Percentiles rank a stretch among this genome's conserved stretches.
phyloP scores from a whole-genome alignment of 2,329 filamentous ascomycete species.

The Diplocarpon mali region DNA sequence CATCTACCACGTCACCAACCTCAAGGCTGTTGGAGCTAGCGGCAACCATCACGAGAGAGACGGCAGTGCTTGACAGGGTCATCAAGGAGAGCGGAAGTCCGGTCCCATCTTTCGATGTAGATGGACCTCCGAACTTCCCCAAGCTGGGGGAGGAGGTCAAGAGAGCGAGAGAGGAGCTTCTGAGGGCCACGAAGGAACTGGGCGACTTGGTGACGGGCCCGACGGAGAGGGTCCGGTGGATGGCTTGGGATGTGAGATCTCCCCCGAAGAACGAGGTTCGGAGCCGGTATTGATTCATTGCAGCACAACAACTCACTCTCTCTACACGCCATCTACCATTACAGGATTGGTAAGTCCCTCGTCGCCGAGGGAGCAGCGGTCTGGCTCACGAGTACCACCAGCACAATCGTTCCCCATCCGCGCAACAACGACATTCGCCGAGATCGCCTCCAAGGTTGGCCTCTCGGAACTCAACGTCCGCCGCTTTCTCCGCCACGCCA shows the following conservation, averaged over 20 bases:
- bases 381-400: constrained; percentile 1
- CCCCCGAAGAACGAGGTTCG: too few species aligned
- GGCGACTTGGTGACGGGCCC: constrained; percentile 38
- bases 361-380: background rate
- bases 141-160: constrained; percentile 36
- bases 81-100: constrained; percentile 33
- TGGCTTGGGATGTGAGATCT: constrained; percentile 37
- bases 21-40: constrained; percentile 36
- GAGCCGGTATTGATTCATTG: constrained; percentile 7
- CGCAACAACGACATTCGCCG: constrained; percentile 33
- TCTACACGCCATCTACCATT: constrained; percentile 40
- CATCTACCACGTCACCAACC: constrained; percentile 1
- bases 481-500: constrained; percentile 42
- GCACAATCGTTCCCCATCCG: constrained; percentile 37
- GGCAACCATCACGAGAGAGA: constrained; percentile 36
- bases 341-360: constrained; percentile 33
- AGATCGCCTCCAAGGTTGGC: constrained; percentile 35
- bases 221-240: constrained; percentile 40
- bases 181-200: constrained; percentile 39
- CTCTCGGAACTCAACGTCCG: constrained; percentile 40
- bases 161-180: constrained; percentile 35
- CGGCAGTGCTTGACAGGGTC: constrained; percentile 39
- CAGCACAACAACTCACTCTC: constrained; percentile 41
- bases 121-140: constrained; percentile 36
- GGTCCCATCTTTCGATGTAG: constrained; percentile 35